Percentiles rank a stretch among this genome's conserved stretches.
Conservation (phyloP, 1,284 basidiomycete species). For the Trichosporon coremiiforme region DNA sequence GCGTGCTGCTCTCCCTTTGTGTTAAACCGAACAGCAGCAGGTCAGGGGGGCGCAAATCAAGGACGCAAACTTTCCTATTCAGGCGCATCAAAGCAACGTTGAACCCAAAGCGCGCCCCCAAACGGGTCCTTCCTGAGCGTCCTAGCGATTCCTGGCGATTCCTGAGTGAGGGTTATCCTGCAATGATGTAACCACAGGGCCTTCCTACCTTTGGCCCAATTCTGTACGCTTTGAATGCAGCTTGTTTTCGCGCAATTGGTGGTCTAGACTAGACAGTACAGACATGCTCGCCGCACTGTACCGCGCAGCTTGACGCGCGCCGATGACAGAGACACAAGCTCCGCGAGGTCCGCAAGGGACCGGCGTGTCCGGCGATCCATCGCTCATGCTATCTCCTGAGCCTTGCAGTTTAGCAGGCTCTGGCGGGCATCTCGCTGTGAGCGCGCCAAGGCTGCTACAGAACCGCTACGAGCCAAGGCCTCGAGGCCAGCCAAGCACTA, state of each 20-base stretch:
- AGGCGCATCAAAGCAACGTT: background rate
- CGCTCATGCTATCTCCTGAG: too few species aligned
- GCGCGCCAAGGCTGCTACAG: too few species aligned
- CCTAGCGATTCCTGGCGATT: background rate
- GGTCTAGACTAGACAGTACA: background rate
- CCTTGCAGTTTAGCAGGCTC: too few species aligned
- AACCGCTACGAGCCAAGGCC: too few species aligned
- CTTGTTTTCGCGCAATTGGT: background rate
- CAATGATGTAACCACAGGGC: background rate
- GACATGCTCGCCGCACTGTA: background rate
- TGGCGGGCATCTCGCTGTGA: too few species aligned
- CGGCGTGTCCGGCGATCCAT: too few species aligned
- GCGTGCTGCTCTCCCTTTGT: too few species aligned
- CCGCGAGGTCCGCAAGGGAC: background rate
- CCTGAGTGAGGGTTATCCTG: background rate
- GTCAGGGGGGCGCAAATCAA: background rate
- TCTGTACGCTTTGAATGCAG: background rate
- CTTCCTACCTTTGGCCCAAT: background rate
- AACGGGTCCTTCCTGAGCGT: background rate
- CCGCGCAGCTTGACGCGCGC: background rate
- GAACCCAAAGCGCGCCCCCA: background rate
- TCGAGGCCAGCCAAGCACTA: too few species aligned
- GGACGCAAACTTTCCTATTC: constrained; percentile 4
- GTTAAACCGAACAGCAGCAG: background rate
- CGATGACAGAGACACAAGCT: background rate